Base-by-base conservation (phyloP, 73 alveolate species). In the Breviolum minutum region DNA sequence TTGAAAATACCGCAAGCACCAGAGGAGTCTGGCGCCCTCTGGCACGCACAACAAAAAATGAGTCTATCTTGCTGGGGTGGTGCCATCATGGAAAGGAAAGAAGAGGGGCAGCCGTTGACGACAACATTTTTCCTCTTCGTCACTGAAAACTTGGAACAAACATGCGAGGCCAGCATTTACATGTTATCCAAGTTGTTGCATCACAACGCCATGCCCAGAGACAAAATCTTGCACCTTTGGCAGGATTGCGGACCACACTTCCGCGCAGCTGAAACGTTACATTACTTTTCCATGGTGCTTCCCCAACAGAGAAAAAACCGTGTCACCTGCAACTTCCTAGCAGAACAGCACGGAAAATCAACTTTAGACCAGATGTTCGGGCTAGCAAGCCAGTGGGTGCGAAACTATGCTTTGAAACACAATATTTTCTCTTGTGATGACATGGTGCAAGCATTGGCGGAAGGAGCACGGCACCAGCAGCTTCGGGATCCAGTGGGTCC, bases 51-150 rank as follows among this genome's bases (percentile, higher is more conserved):
- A 14, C 86, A 76, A 20, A 76, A 76, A 60, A 60, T 76, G 20
- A 20, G 60, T 19, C 30, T 76, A 60, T 76, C 86, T 76, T 76
- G 86, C 27, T 76, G 86, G 86, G 86, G 86, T 22, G 86, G 86
- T 8, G 86, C 86, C 9, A 60, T 76, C 48, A 16, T 76, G 11
- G 62, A 24, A 17, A 40, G 30, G 22, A 17, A 19, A 17, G 27
- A 26, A 20, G 13, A 40, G 6, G 26, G 62, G 13, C 13, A 40
- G 30, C 86, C 86, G 20, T 26, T 76, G 20, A 7, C 20, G 8
- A 76, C 86, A 26, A 76, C 86, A 76, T 17, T 22, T 60, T 27
- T 76, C 48, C 29, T 76, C 61, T 76, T 27, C 30, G 86, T 76
- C 86, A 76, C 86, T 40, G 86, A 76, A 1, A 60, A 27, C 60